Evolutionary conservation across 2,329 filamentous ascomycete genomes (phyloP).

Genomic region (Ophiostoma sp.): DNA sequence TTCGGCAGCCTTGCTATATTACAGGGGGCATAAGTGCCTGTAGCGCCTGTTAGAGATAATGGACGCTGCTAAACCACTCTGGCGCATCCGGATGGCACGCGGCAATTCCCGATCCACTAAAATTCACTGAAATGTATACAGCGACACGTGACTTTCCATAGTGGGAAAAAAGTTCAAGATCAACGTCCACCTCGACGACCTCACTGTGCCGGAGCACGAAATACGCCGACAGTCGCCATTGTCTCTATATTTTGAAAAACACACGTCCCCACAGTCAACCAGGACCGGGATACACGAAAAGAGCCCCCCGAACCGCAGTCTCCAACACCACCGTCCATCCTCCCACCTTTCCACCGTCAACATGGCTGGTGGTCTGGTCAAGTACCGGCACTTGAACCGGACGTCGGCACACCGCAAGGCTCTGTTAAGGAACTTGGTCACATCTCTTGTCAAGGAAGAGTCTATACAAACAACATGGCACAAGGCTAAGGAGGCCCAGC

Average conservation of each 20-base stretch:
- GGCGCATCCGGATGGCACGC: slow-evolving; percentile 17
- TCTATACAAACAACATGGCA: slow-evolving; percentile 91
- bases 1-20: slow-evolving; percentile 1
- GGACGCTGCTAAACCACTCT: background rate
- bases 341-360: slow-evolving; percentile 24
- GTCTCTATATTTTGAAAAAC: background rate
- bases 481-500: slow-evolving; percentile 96
- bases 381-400: slow-evolving; percentile 84
- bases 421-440: slow-evolving; percentile 90
- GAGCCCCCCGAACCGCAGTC: background rate
- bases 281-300: background rate
- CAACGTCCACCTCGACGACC: slow-evolving; percentile 18
- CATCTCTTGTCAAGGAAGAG: slow-evolving; percentile 88
- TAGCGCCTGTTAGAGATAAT: slow-evolving; percentile 10
- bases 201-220: slow-evolving; percentile 8
- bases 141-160: slow-evolving; percentile 19
- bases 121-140: background rate
- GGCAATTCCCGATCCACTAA: slow-evolving; percentile 21
- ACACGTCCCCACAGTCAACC: background rate
- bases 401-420: slow-evolving; percentile 83
- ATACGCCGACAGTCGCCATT: background rate
- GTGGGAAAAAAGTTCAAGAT: slow-evolving; percentile 24
- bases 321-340: background rate
- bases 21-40: background rate
- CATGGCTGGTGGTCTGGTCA: slow-evolving; percentile 83